These are phyloP conservation scores for Aaosphaeria pasadenensis DNA, from an alignment of 2,329 filamentous ascomycete species.

Conservation along the genomic window DNA sequence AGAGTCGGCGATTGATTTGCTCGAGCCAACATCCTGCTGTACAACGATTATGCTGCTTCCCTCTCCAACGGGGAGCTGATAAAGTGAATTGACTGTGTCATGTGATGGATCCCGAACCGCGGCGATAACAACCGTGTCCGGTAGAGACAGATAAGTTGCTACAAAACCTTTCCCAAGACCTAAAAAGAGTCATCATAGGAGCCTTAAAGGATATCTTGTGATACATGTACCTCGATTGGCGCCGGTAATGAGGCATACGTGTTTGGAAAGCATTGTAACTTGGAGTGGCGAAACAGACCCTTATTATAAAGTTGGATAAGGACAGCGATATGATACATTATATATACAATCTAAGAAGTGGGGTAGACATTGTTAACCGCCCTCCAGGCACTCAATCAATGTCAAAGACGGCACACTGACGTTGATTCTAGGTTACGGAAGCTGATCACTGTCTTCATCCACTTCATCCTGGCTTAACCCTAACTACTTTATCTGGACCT, in stretches of 20 bases:
- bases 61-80: slow-evolving; percentile 14
- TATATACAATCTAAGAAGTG: no score
- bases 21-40: slow-evolving; percentile 9
- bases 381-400: no score
- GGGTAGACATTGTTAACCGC: no score
- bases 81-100: slow-evolving; percentile 21
- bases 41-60: slow-evolving; percentile 7
- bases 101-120: slow-evolving; percentile 32
- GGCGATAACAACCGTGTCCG: slow-evolving; percentile 40
- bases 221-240: slow-evolving; percentile 23
- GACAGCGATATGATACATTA: no score
- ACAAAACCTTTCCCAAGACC: slow-evolving; percentile 36
- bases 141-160: slow-evolving; percentile 32
- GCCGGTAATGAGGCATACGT: slow-evolving; percentile 27
- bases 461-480: no score
- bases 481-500: no score
- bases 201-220: neutral
- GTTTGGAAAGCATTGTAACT: neutral
- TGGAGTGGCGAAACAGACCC: no score
- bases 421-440: no score
- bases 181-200: slow-evolving; percentile 13
- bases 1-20: slow-evolving; percentile 20
- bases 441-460: no score
- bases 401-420: no score
- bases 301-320: no score